phyloP scores from a whole-genome alignment of 2,329 filamentous ascomycete genomes.

The Paraphaeosphaeria minitans region DNA sequence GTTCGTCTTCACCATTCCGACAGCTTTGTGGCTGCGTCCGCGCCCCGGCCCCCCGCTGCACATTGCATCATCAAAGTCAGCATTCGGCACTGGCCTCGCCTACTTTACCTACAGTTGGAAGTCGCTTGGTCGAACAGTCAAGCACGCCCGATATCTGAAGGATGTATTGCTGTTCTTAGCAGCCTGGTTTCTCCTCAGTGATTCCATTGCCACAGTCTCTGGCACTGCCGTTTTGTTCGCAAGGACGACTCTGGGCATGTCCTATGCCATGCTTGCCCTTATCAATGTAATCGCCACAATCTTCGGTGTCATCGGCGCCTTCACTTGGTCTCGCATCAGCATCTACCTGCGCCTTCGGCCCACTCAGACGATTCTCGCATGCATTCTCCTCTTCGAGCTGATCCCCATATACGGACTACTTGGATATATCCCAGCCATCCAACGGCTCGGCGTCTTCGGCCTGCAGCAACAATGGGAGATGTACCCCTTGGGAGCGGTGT shows the following conservation, averaged over 20 bases:
- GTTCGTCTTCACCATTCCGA: conserved; percentile 87
- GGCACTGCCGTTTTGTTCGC: conserved; percentile 95
- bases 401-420: conserved; percentile 91
- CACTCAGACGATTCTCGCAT: conserved; percentile 88
- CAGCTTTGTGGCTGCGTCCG: conserved; percentile 83
- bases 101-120: conserved; percentile 87
- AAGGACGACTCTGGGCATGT: conserved; percentile 91
- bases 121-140: conserved; percentile 79
- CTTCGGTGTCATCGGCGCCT: conserved; percentile 83
- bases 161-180: conserved; percentile 80
- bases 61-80: conserved; percentile 32
- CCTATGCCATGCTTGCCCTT: conserved; percentile 81
- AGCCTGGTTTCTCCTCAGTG: conserved; percentile 93
- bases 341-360: conserved; percentile 71
- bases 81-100: conserved; percentile 61
- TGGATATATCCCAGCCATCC: conserved; percentile 82
- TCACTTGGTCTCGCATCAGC: conserved; percentile 84
- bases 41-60: conserved; percentile 79
- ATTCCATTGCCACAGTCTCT: conserved; percentile 91
- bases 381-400: conserved; percentile 86
- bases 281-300: conserved; percentile 93
- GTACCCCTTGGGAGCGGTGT: conserved; percentile 88
- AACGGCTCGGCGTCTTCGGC: conserved; percentile 75
- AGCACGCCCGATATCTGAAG: conserved; percentile 71
- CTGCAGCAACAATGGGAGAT: conserved; percentile 97